Percentiles rank a stretch among this genome's conserved stretches.
Evolutionary conservation across 345 rosid genomes (phyloP).

Genomic region (Aethionema arabicum): DNA sequence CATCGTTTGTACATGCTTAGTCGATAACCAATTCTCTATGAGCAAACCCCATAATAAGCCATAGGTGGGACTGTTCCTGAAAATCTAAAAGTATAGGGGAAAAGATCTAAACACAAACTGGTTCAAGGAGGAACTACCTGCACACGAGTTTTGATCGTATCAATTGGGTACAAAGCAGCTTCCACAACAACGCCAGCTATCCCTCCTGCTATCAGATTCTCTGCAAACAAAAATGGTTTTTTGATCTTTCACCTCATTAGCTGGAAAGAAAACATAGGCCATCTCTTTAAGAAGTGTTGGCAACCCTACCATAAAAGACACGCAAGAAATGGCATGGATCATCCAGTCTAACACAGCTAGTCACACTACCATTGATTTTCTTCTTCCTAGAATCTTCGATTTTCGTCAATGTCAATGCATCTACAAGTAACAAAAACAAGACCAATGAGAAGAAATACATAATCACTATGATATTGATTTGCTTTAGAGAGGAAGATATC

Average conservation of each 20-base stretch:
- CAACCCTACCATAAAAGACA: constrained; percentile 40
- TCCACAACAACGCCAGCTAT: constrained; percentile 80
- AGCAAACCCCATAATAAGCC: background rate
- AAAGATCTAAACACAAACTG: background rate
- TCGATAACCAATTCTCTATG: background rate
- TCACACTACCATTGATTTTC: constrained; percentile 11
- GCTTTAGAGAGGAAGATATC: background rate
- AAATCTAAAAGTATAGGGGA: background rate
- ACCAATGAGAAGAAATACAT: background rate
- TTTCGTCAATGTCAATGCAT: constrained; percentile 34
- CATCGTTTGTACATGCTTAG: background rate
- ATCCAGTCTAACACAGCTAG: constrained; percentile 29
- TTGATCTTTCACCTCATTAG: background rate
- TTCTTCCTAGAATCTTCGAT: constrained; percentile 26
- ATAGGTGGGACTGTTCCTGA: background rate
- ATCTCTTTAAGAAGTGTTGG: background rate
- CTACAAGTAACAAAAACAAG: constrained; percentile 18
- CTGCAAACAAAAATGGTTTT: constrained; percentile 38
- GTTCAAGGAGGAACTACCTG: constrained; percentile 44
- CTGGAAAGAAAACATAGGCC: background rate
- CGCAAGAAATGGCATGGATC: constrained; percentile 44
- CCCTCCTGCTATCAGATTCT: constrained; percentile 72
- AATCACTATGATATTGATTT: background rate
- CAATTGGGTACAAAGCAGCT: constrained; percentile 81
- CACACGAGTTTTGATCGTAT: constrained; percentile 81